A percentile compares a stretch with the other conserved stretches of the same genome.
Evolutionary conservation across 164 flowering plant genomes (phyloP).

Genomic region (Tinospora cordifolia): DNA sequence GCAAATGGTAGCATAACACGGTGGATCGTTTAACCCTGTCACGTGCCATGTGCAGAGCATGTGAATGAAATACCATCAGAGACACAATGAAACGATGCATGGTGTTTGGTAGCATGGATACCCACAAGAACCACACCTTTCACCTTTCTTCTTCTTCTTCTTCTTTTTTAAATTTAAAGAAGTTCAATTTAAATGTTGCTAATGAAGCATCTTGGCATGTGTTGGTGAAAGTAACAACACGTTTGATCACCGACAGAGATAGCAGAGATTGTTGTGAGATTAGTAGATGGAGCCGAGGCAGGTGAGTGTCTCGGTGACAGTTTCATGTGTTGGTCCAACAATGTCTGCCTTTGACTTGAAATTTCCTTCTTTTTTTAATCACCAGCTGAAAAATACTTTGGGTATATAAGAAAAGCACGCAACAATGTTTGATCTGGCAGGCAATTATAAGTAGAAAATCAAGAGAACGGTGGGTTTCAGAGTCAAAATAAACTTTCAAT

Average conservation of each 20-base stretch:
- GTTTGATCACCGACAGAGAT: neutral
- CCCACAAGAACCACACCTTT: neutral
- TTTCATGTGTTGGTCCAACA: neutral
- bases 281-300: neutral
- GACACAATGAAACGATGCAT: no score
- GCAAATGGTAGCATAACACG: no score
- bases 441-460: no score
- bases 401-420: neutral
- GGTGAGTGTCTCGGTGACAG: neutral
- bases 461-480: no score
- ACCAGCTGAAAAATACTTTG: neutral
- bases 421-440: neutral
- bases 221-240: neutral
- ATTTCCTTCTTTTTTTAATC: neutral
- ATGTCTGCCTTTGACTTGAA: neutral
- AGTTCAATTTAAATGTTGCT: neutral
- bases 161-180: no score
- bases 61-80: neutral
- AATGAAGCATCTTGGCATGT: no score
- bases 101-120: no score
- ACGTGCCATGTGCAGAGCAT: neutral
- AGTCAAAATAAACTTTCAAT: no score
- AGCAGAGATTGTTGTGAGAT: neutral
- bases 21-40: no score
- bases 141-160: neutral